phyloP scores from a whole-genome alignment of 2,329 filamentous ascomycete species.

The Tolypocladium inflatum region DNA sequence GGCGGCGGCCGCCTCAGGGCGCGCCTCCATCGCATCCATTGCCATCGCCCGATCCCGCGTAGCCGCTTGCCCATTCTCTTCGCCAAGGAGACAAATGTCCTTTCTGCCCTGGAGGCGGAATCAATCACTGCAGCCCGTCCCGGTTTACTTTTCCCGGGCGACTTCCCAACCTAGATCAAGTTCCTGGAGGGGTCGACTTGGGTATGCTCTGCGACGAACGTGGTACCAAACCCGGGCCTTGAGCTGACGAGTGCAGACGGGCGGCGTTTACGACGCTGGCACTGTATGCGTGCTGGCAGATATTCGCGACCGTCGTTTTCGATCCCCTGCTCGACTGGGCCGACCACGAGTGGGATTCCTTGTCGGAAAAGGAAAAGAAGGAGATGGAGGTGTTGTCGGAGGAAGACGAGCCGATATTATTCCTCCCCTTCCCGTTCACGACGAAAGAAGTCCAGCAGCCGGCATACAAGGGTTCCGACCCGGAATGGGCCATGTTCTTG shows the following conservation, averaged over 20 bases:
- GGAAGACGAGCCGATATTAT: slow-evolving; percentile 35
- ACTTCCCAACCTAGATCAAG: slow-evolving; percentile 4
- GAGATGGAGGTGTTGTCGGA: slow-evolving; percentile 30
- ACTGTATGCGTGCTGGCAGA: slow-evolving; percentile 27
- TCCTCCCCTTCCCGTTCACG: slow-evolving; percentile 55
- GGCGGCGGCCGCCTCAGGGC: slow-evolving; percentile 12
- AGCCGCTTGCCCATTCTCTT: slow-evolving; percentile 10
- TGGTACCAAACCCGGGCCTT: neutral
- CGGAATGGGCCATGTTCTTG: slow-evolving; percentile 54
- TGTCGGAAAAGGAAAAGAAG: slow-evolving; percentile 33
- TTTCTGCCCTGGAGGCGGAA: slow-evolving; percentile 22
- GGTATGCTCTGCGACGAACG: slow-evolving; percentile 12
- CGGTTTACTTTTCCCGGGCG: slow-evolving; percentile 22
- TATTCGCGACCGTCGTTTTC: slow-evolving; percentile 37
- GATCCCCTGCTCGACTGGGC: slow-evolving; percentile 32
- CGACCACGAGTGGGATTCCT: slow-evolving; percentile 30
- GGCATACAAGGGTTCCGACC: slow-evolving; percentile 47
- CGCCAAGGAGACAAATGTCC: slow-evolving; percentile 17
- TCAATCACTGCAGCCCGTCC: slow-evolving; percentile 10
- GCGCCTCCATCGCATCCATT: slow-evolving; percentile 8
- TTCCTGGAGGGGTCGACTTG: slow-evolving; percentile 15
- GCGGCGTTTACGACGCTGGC: slow-evolving; percentile 21
- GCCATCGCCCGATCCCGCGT: slow-evolving; percentile 11
- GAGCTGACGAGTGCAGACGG: slow-evolving; percentile 9
- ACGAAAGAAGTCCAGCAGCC: slow-evolving; percentile 35